These are phyloP conservation scores for Diplotaxis tenuifolia DNA, from an alignment of 345 rosid genomes.

Conservation along the genomic window DNA sequence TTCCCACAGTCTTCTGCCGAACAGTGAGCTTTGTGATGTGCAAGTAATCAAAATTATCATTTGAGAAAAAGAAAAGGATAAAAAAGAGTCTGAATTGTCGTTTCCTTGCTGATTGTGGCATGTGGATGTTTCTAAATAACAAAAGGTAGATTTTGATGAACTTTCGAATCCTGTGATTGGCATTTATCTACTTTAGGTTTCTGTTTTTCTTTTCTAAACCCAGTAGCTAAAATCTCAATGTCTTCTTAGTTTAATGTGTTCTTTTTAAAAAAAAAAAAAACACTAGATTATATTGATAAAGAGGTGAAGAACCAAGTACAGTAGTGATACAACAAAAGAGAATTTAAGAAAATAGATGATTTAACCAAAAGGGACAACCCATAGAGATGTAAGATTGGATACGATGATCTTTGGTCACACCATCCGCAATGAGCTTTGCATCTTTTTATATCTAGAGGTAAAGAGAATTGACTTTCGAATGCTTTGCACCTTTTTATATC, in stretches of 20 bases:
- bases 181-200: neutral
- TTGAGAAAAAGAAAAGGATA: neutral
- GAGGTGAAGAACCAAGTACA: no score
- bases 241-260: neutral
- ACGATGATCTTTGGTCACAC: no score
- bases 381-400: no score
- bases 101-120: neutral
- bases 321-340: no score
- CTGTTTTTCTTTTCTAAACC: neutral
- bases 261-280: neutral
- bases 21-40: slow-evolving; percentile 26
- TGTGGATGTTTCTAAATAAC: neutral
- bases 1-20: slow-evolving; percentile 10
- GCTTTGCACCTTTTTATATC: no score
- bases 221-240: neutral
- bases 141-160: slow-evolving; percentile 14
- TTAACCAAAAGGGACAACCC: no score
- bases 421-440: no score
- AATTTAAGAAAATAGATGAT: no score
- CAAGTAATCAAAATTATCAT: slow-evolving; percentile 23
- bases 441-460: no score
- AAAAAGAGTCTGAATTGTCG: neutral
- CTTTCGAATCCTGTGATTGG: neutral
- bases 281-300: no score
- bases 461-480: no score